Conservation (phyloP, 495 filamentous ascomycete genomes). For the Sabuloglossum arenarium region DNA sequence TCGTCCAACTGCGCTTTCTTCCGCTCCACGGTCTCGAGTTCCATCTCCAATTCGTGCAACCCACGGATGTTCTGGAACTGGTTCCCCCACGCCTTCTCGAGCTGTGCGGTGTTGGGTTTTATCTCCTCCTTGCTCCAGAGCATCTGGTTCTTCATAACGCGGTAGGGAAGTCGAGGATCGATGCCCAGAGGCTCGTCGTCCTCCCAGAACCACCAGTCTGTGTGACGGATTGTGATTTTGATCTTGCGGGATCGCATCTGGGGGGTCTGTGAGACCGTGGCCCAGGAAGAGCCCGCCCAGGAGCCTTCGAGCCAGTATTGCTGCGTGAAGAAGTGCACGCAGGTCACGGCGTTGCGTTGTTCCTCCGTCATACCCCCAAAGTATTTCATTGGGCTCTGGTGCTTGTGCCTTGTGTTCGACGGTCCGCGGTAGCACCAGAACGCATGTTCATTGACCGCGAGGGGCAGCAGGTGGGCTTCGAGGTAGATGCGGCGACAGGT, state of each 20-base stretch:
- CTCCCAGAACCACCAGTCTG: constrained; percentile 20
- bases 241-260: constrained; percentile 2
- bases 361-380: constrained; percentile 5
- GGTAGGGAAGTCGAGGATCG: constrained; percentile 6
- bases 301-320: constrained; percentile 13
- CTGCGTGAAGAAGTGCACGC: constrained; percentile 14
- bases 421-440: constrained; percentile 15
- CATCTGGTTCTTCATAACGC: constrained; percentile 3
- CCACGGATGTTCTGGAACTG: constrained; percentile 8
- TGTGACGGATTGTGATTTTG: constrained; percentile 15
- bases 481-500: constrained; percentile 15
- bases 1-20: constrained; percentile 10
- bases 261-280: background rate
- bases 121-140: constrained; percentile 4
- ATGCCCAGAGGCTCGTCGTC: constrained; percentile 8
- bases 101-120: background rate
- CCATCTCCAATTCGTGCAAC: constrained; percentile 10
- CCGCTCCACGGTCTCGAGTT: constrained; percentile 14
- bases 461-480: constrained; percentile 14
- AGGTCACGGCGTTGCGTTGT: constrained; percentile 3
- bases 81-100: constrained; percentile 7
- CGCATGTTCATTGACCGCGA: constrained; percentile 16
- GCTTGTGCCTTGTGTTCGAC: constrained; percentile 10
- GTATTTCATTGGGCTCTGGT: constrained; percentile 1
- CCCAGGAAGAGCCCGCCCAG: background rate